These are phyloP conservation scores for Agastache rugosa DNA, from an alignment of 257 asterid genomes.

Conservation along the genomic window DNA sequence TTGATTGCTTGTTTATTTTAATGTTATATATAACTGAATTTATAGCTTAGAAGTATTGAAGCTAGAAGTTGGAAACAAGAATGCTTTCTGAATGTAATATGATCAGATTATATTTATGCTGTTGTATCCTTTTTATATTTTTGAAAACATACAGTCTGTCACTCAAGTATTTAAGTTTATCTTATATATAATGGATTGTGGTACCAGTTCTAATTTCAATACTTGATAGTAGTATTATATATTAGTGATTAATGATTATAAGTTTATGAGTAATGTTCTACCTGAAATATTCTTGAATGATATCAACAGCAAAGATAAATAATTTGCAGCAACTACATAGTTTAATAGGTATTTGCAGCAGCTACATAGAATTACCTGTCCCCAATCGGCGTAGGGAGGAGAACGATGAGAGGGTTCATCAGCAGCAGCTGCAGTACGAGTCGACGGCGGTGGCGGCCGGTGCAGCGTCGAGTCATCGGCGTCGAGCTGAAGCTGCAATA, in stretches of 20 bases:
- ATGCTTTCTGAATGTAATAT: neutral
- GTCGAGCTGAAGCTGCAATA: too few relatives aligned
- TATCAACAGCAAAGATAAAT: slow-evolving; percentile 7
- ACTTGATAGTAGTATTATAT: neutral
- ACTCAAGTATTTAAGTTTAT: neutral
- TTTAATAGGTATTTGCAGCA: too few relatives aligned
- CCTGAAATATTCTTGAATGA: slow-evolving; percentile 10
- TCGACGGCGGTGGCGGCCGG: too few relatives aligned
- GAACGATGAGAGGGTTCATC: too few relatives aligned
- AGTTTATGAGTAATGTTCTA: neutral
- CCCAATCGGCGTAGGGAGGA: too few relatives aligned
- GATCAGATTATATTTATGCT: neutral
- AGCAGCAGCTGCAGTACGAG: too few relatives aligned
- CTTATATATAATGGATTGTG: neutral
- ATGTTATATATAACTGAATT: too few relatives aligned
- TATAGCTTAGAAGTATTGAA: neutral
- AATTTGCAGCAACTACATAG: too few relatives aligned
- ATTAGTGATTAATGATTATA: neutral
- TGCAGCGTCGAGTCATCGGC: too few relatives aligned
- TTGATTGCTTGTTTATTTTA: too few relatives aligned
- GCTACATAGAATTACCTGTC: too few relatives aligned
- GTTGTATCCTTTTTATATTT: neutral
- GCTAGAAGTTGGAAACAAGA: neutral
- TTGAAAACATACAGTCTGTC: neutral
- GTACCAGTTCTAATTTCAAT: neutral